Conservation (phyloP, 257 asterid genomes). For the Agastache rugosa region DNA sequence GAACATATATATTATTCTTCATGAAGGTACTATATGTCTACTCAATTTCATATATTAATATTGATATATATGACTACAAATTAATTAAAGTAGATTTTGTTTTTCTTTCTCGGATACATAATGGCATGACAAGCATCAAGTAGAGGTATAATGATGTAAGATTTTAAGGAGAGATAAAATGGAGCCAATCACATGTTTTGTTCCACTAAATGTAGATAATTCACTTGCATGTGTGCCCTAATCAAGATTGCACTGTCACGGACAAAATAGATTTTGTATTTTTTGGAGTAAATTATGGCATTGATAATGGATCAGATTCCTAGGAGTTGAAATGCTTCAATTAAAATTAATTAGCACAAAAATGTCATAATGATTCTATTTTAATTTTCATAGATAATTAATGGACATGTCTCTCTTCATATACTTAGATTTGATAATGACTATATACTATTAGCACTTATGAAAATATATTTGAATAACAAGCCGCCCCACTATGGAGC, state of each 20-base stretch:
- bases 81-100: not conserved
- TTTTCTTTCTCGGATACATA: too few relatives aligned
- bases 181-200: constrained; percentile 48
- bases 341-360: constrained; percentile 6
- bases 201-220: constrained; percentile 39
- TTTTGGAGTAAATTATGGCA: constrained; percentile 47
- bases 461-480: constrained; percentile 13
- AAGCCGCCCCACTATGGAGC: constrained; percentile 41
- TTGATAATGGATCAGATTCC: constrained; percentile 48
- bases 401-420: constrained; percentile 16
- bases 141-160: constrained; percentile 23
- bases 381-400: not conserved
- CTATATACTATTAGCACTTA: constrained; percentile 24
- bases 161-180: constrained; percentile 18
- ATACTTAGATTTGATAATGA: constrained; percentile 29
- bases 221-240: constrained; percentile 36
- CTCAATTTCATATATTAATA: not conserved
- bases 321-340: constrained; percentile 25
- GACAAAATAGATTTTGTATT: constrained; percentile 17
- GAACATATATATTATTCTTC: too few relatives aligned
- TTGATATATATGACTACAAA: not conserved
- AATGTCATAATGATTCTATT: constrained; percentile 16
- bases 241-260: constrained; percentile 32
- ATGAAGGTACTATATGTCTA: not conserved
- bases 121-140: constrained; percentile 13